Base-by-base conservation (phyloP, 164 flowering plant species). In the Taxillus chinensis region DNA sequence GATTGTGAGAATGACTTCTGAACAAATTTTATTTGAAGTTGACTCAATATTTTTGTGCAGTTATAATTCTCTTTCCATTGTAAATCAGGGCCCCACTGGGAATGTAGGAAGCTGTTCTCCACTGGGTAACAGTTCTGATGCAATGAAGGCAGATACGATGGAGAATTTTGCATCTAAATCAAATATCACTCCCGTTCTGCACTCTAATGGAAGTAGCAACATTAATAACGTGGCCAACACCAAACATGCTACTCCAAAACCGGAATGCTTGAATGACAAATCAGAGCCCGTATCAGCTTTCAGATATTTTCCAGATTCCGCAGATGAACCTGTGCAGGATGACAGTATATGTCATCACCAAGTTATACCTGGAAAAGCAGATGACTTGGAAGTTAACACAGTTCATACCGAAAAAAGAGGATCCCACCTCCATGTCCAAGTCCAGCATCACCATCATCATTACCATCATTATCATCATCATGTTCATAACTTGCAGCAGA, bases 81-180 rank as follows among this genome's bases (percentile, higher is more conserved):
- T 51, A 46, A 43, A 59, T 45, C 70, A 76, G 76, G 73, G 67
- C 60, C 76, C 75, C n/a, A 71, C 77, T 15, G 83, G 83, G 59
- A 81, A 71, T 66, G 75, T 79, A 41, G 86, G 81, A 68, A 86
- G 86, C 73, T 82, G 84, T 63, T 85, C 85, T 64, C 86, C 87
- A 13, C 64, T 75, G 55, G 83, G 70, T 67, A 71, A 76, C 62
- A 78, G 80, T 56, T 83, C 83, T 39, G 86, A 74, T 41, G 80
- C 82, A 48, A 68, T 67, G 68, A 83, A 78, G 66, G 69, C 59
- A 10, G 82, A 76, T 38, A 61, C 76, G 14, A 39, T 69, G 67
- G 57, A 69, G 55, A 72, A 68, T 66, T 61, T 70, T 37, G 74
- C 66, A 45, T 77, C 79, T 62, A 71, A 61, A 65, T 72, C 79